Base-by-base conservation (phyloP, 2,329 filamentous ascomycete genomes). In the Fusarium equiseti region DNA sequence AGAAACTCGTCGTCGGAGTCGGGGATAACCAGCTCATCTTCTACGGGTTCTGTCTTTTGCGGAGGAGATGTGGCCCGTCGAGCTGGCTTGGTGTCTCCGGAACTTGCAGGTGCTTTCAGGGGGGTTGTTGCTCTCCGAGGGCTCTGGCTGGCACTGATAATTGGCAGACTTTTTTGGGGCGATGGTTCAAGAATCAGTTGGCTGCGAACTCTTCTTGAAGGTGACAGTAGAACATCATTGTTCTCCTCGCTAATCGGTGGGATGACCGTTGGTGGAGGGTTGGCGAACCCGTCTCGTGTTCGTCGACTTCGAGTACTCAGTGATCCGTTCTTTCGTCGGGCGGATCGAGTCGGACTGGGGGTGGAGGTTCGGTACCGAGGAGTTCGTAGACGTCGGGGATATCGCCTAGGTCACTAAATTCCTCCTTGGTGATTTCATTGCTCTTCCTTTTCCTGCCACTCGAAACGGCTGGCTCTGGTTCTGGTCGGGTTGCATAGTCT, bases 1-100 rank as follows among this genome's bases (percentile, higher is more conserved):
- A 85, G 71, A 44, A 84, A 85, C 45, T 89, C 87, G 45, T 89
- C 87, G 46, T 89, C 87, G 0, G 87, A 89, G 70, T 89, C 87
- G 54, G 85, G 81, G 43, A 89, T 84, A 9, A 87, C 76, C 35
- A 80, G 78, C 31, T 81, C 78, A 56, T 81, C 71, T 20, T 12
- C 52, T 16, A 24, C 42, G 9, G 42, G 29, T 18, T 62, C 43
- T 22, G 32, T 53, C 24, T 31, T 29, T 38, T 31, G 55, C 12
- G 52, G 62, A 2, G 45, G 29, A 8, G 59, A 49, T 18, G 53
- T 35, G 20, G 44, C 35, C 18, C 48, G 42, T 18, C 48, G 42
- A 35, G n/a, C 26, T 32, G 29, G 16, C 35, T 58, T 64, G 2
- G 59, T 53, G n/a, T 26, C 27, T 15, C 20, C 56, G n/a, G 64